Evolutionary conservation across 2,329 filamentous ascomycete genomes (phyloP).

Genomic region (Talaromyces piceae): DNA sequence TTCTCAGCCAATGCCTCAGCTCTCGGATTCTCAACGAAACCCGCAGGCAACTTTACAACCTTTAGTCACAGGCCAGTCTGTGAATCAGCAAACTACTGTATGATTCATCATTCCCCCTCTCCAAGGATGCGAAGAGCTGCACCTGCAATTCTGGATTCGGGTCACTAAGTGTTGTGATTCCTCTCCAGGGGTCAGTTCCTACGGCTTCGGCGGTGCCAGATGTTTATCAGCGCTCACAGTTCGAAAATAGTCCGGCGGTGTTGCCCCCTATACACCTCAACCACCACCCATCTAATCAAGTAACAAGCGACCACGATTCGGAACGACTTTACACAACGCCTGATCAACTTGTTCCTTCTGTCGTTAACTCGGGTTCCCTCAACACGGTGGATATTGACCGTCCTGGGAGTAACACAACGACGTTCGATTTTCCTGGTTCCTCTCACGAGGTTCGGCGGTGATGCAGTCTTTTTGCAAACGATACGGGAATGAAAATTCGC

Average conservation of each 20-base stretch:
- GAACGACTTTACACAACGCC: conserved; percentile 28
- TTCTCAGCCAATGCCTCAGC: conserved; percentile 26
- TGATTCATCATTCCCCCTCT: conserved; percentile 16
- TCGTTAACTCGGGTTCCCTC: conserved; percentile 29
- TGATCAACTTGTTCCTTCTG: conserved; percentile 25
- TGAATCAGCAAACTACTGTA: conserved; percentile 34
- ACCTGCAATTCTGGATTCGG: conserved; percentile 17
- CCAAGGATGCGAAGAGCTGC: conserved; percentile 10
- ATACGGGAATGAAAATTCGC: conserved; percentile 3
- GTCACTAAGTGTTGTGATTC: conserved; percentile 23
- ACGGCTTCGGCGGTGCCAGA: conserved; percentile 31
- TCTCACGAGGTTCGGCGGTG: conserved; percentile 26
- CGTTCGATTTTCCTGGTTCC: conserved; percentile 24
- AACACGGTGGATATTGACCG: conserved; percentile 24
- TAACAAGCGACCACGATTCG: conserved; percentile 21
- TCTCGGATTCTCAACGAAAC: conserved; percentile 28
- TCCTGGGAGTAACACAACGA: conserved; percentile 20
- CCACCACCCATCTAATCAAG: conserved; percentile 22
- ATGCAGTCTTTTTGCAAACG: conserved; percentile 10
- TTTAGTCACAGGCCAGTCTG: conserved; percentile 21
- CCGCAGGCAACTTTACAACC: conserved; percentile 32
- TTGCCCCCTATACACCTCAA: conserved; percentile 27
- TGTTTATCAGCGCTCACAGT: conserved; percentile 27
- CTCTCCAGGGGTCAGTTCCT: conserved; percentile 28
- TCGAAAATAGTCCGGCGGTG: conserved; percentile 25